Base-by-base conservation (phyloP, 2,329 filamentous ascomycete species). In the Apiospora malaysiana region DNA sequence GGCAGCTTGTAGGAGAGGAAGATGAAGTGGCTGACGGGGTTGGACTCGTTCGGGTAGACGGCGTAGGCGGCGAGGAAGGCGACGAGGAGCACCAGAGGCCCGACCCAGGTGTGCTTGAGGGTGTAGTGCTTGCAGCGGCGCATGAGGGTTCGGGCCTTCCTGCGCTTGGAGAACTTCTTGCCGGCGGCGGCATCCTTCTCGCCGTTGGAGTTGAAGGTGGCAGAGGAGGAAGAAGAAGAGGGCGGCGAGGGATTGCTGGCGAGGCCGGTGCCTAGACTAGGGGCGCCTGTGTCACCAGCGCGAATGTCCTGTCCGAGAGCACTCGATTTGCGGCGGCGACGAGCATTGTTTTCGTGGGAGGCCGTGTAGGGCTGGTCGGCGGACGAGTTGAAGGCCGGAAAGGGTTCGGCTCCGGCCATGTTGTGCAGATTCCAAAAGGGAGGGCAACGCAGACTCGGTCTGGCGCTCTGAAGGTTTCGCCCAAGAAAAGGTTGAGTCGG, bases 1-100 rank as follows among this genome's bases (percentile, higher is more conserved):
- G 92, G 89, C 71, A 95, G 86, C 70, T 90, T 89, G 84, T 98
- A 98, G 68, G 94, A 96, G 72, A 98, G 90, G 87, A 97, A 97
- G 81, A 98, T 90, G 81, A 94, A 94, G 82, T 87, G 88, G 82
- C 93, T 88, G 74, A 97, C 81, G 16, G 93, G 93, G 81, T 98
- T 98, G 71, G 91, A 90, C 72, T 91, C 86, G 76, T 88, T 90
- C 6, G 95, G 95, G 79, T 94, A 92, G 78, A 93, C 80, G 74
- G 90, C 89, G 83, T 95, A 98, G 72, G 90, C 85, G 68, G 86
- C 82, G 72, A 93, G 83, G 78, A 95, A 86, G 78, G 90, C 77
- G 71, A 87, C 72, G 71, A 94, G 82, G 71, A 97, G 83, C 74
- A 92, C 81, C 71, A 96, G 87, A 32, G 95, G 95, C 45, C 90